Evolutionary conservation across 495 filamentous ascomycete species (phyloP), one percentile per base, ranked within the genome.

Genomic region (Tetracladium setigerum): DNA sequence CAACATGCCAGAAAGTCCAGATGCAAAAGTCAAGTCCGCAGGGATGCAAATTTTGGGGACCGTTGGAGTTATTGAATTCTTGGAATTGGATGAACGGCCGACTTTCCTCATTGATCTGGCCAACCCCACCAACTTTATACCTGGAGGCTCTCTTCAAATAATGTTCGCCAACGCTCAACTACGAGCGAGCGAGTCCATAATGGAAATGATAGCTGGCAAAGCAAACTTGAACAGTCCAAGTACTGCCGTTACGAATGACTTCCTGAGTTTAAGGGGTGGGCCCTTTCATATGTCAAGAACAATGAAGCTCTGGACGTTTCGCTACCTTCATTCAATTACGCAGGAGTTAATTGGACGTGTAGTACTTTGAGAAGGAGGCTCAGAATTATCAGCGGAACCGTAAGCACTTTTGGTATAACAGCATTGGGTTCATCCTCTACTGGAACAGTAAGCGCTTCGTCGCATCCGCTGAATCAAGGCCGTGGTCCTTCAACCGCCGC

Each of bases 81-180:
- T 86, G 38, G 82, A 87, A 40, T 74, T 78, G 41, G 83, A 86
- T 52, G 73, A 79, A 24, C 63, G 82, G 18, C 82, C 81, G 16
- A 82, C 79, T 6, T 86, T 87, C 53, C 70, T 86, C 44, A 62
- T 86, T 13, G 83, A 87, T 49, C 62, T 83, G 8, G 67, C 59
- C 27, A 76, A 81, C 47, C 49, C 66, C 5, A 54, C 58, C n/a
- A 79, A 78, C 56, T 73, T 59, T 50, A 65, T 55, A 24, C 64
- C 77, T 3, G 49, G 54, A 0, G 76, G 70, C 0, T 63, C 69
- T 16, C 60, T 86, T 16, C 66, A 70, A 13, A 65, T 82, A 7
- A 37, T 82, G 0, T 85, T 76, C 60, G 70, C 73, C 2, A 87
- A 86, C 54, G 63, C 71, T 17, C 65, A 77, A 1, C 62, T 87